Evolutionary conservation across 176 grass and related monocot genomes (phyloP).

Genomic region (Bolboschoenus planiculmis): DNA sequence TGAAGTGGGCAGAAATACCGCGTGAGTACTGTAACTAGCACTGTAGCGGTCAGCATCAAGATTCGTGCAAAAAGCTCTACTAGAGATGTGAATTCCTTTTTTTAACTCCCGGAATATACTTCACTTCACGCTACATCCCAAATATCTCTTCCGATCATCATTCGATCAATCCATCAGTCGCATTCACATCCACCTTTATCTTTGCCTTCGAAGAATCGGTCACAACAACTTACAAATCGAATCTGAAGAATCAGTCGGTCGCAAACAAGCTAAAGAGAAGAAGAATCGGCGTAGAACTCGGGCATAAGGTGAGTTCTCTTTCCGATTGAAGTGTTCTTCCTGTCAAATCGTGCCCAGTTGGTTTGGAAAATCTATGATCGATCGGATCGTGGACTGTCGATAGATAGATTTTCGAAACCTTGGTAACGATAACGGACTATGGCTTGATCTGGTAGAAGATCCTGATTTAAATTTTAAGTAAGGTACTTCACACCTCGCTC

Average conservation of each 20-base stretch:
- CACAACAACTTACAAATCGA: too few species aligned
- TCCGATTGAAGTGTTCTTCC: background rate
- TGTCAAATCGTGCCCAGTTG: background rate
- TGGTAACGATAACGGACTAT: too few species aligned
- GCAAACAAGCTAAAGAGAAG: background rate
- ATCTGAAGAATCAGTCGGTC: background rate
- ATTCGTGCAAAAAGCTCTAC: too few species aligned
- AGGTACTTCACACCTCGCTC: background rate
- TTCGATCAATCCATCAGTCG: background rate
- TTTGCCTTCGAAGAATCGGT: background rate
- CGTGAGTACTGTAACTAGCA: too few species aligned
- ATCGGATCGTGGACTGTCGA: background rate
- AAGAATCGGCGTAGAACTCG: background rate
- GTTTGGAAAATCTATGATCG: background rate
- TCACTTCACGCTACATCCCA: background rate
- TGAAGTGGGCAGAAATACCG: too few species aligned
- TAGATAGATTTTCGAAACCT: too few species aligned
- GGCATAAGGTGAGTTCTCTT: background rate
- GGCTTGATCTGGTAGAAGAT: background rate
- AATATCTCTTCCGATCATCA: background rate
- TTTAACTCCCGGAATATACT: background rate
- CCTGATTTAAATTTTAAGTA: background rate
- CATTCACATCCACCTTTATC: background rate
- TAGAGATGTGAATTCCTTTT: too few species aligned
- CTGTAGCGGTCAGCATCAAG: too few species aligned